A percentile compares a stretch with the other conserved stretches of the same genome.
phyloP scores from a whole-genome alignment of 495 filamentous ascomycete genomes.

The Aspergillus campestris region DNA sequence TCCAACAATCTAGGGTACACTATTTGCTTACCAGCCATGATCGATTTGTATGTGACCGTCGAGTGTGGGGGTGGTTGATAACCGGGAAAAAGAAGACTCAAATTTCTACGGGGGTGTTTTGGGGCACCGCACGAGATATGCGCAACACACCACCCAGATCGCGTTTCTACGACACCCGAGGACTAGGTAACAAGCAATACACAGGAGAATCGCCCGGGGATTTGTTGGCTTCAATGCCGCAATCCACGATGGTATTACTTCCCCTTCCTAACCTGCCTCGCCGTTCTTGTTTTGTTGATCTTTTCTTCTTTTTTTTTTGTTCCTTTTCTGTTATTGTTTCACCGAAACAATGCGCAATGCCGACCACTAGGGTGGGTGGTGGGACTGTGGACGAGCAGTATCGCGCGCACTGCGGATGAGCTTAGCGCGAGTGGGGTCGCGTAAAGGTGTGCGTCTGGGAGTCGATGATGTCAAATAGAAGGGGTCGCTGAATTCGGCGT shows the following conservation, averaged over 20 bases:
- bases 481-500: not conserved
- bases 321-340: conserved; percentile 7
- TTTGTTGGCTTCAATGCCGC: conserved; percentile 17
- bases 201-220: conserved; percentile 28
- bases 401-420: conserved; percentile 11
- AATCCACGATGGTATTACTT: conserved; percentile 31
- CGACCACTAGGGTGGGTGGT: conserved; percentile 1
- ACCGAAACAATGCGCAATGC: conserved; percentile 3
- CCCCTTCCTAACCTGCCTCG: conserved; percentile 15
- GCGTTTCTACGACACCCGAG: conserved; percentile 37
- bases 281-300: conserved; percentile 2
- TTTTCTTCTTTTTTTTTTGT: too few species aligned
- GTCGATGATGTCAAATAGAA: not conserved
- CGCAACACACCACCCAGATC: conserved; percentile 24
- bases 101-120: conserved; percentile 30
- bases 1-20: conserved; percentile 16
- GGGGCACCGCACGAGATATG: conserved; percentile 8
- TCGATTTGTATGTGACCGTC: conserved; percentile 13
- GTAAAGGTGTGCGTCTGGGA: conserved; percentile 8
- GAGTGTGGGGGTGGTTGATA: too few species aligned
- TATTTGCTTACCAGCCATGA: conserved; percentile 42
- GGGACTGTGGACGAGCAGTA: conserved; percentile 1
- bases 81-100: conserved; percentile 7
- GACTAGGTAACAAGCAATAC: conserved; percentile 32
- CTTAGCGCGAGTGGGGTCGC: conserved; percentile 31